phyloP scores from a whole-genome alignment of 1,139 yeast species.

The Scheffersomyces insectosa region DNA sequence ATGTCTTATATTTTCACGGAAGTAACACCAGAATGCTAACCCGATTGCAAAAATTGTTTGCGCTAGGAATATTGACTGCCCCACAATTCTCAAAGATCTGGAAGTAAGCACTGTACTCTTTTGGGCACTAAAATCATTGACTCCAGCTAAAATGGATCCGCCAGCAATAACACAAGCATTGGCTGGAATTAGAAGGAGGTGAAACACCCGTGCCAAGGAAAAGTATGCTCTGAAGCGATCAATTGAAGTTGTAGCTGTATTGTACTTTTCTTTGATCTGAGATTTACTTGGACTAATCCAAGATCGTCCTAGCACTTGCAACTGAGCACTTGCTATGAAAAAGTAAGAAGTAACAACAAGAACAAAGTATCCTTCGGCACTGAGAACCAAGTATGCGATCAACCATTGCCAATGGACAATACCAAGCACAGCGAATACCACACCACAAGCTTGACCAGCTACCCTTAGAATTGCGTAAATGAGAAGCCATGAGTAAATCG shows the following conservation, averaged over 20 bases:
- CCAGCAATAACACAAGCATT: constrained; percentile 37
- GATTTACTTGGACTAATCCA: constrained; percentile 16
- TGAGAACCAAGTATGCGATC: constrained; percentile 37
- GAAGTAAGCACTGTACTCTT: constrained; percentile 18
- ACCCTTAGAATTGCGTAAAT: constrained; percentile 32
- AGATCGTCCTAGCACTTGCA: constrained; percentile 14
- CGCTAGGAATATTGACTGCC: constrained; percentile 32
- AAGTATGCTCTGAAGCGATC: not conserved
- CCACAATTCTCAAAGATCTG: constrained; percentile 30
- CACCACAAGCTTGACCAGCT: constrained; percentile 37
- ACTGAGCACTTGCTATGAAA: constrained; percentile 28
- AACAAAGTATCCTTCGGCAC: constrained; percentile 42
- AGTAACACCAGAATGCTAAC: constrained; percentile 10
- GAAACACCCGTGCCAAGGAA: constrained; percentile 17
- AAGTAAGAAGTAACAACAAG: constrained; percentile 30
- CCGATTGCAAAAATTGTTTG: constrained; percentile 20
- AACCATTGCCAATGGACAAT: constrained; percentile 31
- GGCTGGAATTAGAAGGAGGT: constrained; percentile 31
- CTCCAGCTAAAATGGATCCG: constrained; percentile 32
- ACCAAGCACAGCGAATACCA: constrained; percentile 34
- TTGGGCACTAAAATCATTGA: constrained; percentile 13
- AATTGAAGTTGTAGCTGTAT: not conserved
- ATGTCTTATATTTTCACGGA: not conserved
- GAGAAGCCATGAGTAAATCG: constrained; percentile 22
- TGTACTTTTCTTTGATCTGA: constrained; percentile 7